These are phyloP conservation scores for Tetrahymena borealis DNA, from an alignment of 73 alveolate species.

Conservation along the genomic window DNA sequence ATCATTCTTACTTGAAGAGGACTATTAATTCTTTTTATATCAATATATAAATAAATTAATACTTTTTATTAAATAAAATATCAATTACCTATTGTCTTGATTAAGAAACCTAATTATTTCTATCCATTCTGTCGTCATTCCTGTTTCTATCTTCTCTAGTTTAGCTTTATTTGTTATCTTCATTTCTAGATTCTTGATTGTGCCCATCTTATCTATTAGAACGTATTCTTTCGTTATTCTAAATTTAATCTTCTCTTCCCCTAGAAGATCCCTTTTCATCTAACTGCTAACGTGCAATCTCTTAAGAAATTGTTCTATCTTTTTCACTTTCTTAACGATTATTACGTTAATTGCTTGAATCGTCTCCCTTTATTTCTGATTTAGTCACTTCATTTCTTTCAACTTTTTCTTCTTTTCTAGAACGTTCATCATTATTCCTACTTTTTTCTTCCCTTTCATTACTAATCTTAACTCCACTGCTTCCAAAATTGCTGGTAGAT, in stretches of 20 bases:
- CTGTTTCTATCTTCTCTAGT: not conserved
- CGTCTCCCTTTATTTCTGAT: not conserved
- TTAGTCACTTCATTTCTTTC: not conserved
- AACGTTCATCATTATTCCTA: not conserved
- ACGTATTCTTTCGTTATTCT: not conserved
- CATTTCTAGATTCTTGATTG: not conserved
- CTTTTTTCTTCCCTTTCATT: not conserved
- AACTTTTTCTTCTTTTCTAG: not conserved
- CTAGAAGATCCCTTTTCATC: not conserved
- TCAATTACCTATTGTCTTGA: not conserved
- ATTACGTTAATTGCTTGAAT: not conserved
- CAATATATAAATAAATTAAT: not conserved
- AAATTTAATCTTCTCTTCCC: not conserved
- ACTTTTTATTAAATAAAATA: not conserved
- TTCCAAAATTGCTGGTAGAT: not conserved
- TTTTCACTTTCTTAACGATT: not conserved
- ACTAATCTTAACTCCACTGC: not conserved
- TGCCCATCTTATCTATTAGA: not conserved
- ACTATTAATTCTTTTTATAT: too few relatives aligned
- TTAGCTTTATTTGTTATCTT: not conserved
- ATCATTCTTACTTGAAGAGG: too few relatives aligned
- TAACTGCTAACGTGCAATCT: not conserved
- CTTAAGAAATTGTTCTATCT: not conserved
- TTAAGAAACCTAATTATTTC: not conserved
- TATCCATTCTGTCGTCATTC: not conserved